These are phyloP conservation scores for Uronychia setigera DNA, from an alignment of 73 alveolate genomes.

Conservation along the genomic window DNA sequence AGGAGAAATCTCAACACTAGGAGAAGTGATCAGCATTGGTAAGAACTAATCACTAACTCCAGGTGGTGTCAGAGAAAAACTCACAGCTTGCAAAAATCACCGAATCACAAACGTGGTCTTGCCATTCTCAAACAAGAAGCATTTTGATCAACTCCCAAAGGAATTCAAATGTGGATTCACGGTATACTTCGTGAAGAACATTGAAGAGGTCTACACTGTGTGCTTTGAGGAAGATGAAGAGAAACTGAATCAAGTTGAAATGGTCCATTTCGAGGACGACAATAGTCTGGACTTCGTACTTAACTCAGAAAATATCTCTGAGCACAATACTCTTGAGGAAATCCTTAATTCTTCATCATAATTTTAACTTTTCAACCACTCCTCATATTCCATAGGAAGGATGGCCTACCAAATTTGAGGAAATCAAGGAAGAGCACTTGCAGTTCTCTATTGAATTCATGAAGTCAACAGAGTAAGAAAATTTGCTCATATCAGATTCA, in stretches of 20 bases:
- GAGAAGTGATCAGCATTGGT: slow-evolving; percentile 78
- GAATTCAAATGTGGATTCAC: slow-evolving; percentile 68
- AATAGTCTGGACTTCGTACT: neutral
- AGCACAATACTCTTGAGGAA: slow-evolving; percentile 6
- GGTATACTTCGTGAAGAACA: slow-evolving; percentile 52
- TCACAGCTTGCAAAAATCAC: slow-evolving; percentile 75
- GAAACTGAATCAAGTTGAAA: neutral
- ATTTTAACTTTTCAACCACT: too few species aligned
- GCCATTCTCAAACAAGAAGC: slow-evolving; percentile 53
- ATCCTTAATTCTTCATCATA: too few species aligned
- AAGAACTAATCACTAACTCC: neutral
- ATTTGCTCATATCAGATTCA: slow-evolving; percentile 8
- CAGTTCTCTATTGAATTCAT: slow-evolving; percentile 23
- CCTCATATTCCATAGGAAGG: neutral
- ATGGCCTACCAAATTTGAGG: slow-evolving; percentile 29
- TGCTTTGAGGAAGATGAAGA: slow-evolving; percentile 38
- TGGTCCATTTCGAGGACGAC: slow-evolving; percentile 4
- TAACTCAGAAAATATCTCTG: neutral
- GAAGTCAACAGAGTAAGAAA: slow-evolving; percentile 17
- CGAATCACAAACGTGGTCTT: slow-evolving; percentile 50
- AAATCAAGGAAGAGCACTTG: slow-evolving; percentile 27
- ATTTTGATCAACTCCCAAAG: slow-evolving; percentile 51
- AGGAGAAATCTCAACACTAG: slow-evolving; percentile 83
- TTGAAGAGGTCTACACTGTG: slow-evolving; percentile 41
- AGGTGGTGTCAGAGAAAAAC: slow-evolving; percentile 73